Evolutionary conservation across 768 basidiomycete genomes (phyloP), one percentile per base, ranked within the genome.

Genomic region (Mycena maculata): DNA sequence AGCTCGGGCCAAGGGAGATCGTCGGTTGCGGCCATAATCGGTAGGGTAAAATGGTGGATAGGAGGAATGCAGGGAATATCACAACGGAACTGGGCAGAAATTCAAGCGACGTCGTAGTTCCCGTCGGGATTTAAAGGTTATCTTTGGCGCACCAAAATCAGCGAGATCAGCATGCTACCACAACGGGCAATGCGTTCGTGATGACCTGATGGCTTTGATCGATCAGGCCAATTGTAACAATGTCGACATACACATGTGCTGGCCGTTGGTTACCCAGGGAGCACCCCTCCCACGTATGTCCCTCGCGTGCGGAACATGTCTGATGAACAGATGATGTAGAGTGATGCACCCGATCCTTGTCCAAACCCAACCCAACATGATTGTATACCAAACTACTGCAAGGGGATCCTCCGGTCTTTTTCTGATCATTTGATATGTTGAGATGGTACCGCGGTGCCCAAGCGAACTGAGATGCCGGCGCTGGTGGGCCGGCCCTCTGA

Each of bases 1-100:
- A 92, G 84, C 79, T 94, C 92, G 69, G 92, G 92, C 92, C 92
- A 94, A 25, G 92, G 92, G 60, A 93, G 85, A 83, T 94, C 92
- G 82, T 94, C 92, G 69, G 85, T 78, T 75, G 83, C 78, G 65
- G 85, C 80, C 85, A 86, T 86, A 76, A 75, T 73, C 72, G 72
- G 75, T 41, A 12, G 28, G n/a, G 49, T 20, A 16, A 62, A 62
- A 77, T 75, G 73, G 68, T 71, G 68, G 64, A 64, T 60, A 63
- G 47, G 38, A 41, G 7, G 36, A 53, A 41, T 59, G 53, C 12
- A 7, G 2, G 33, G 54, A 56, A 65, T 33, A 63, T n/a, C 41
- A 31, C 56, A 58, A 59, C 22, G 25, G 42, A 27, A 53, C 42
- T 66, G 65, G 65, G 58, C 52, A 16, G 58, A 60, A 66, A 60